phyloP scores from a whole-genome alignment of 768 basidiomycete species.

The Leccinellum albellum region DNA sequence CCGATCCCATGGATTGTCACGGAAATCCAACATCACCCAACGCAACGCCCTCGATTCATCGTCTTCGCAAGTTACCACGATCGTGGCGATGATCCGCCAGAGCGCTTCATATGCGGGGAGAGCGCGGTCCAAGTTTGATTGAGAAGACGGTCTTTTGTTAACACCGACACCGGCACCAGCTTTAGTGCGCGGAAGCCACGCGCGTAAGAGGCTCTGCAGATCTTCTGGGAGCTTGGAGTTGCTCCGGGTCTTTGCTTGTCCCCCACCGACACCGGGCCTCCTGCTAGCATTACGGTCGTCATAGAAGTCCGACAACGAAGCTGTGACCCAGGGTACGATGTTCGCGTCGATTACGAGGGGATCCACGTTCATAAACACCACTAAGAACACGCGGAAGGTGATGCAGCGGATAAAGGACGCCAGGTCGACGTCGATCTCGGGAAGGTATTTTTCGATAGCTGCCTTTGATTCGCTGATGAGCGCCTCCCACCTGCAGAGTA shows the following conservation, averaged over 20 bases:
- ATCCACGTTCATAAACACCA: conserved; percentile 39
- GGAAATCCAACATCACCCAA: conserved; percentile 36
- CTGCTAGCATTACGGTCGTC: conserved; percentile 26
- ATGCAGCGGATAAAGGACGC: conserved; percentile 42
- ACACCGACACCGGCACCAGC: neutral
- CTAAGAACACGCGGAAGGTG: conserved; percentile 40
- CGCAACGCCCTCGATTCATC: conserved; percentile 16
- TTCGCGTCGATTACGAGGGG: conserved; percentile 22
- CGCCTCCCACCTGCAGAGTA: conserved; percentile 10
- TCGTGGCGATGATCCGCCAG: conserved; percentile 57
- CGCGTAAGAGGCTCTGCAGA: conserved; percentile 36
- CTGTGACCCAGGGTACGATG: conserved; percentile 33
- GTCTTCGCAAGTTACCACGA: conserved; percentile 32
- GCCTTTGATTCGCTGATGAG: conserved; percentile 12
- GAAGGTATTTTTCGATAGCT: conserved; percentile 12
- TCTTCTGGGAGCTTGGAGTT: conserved; percentile 24
- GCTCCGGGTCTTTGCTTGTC: conserved; percentile 1
- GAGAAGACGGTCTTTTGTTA: neutral
- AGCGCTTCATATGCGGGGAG: conserved; percentile 60
- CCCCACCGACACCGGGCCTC: neutral
- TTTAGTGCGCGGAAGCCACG: conserved; percentile 35
- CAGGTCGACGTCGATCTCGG: conserved; percentile 25
- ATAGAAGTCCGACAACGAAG: conserved; percentile 42
- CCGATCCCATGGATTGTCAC: conserved; percentile 28
- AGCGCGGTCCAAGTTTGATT: conserved; percentile 44